These are phyloP conservation scores for Tremella yokohamensis DNA, from an alignment of 768 basidiomycete genomes.

Conservation along the genomic window DNA sequence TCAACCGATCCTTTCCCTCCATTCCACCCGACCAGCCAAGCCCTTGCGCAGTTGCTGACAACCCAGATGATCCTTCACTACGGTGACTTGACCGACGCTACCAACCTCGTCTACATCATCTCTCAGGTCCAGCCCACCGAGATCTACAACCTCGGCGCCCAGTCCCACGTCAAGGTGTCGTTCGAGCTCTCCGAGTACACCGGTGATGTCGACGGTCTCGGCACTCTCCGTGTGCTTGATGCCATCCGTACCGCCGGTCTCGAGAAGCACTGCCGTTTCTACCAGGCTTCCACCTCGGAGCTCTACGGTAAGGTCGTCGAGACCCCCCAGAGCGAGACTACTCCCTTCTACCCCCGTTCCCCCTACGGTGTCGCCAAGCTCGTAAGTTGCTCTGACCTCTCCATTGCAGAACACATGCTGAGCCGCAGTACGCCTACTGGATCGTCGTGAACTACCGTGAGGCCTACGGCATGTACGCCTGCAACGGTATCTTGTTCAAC, in stretches of 20 bases:
- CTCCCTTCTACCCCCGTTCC: constrained; percentile 96
- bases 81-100: constrained; percentile 90
- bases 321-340: constrained; percentile 91
- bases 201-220: constrained; percentile 88
- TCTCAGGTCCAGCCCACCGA: constrained; percentile 91
- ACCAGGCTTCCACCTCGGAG: constrained; percentile 89
- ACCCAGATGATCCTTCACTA: constrained; percentile 60
- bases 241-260: constrained; percentile 94
- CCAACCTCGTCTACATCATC: constrained; percentile 94
- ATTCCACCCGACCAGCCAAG: background rate
- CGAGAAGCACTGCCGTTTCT: constrained; percentile 88
- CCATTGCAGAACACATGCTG: background rate
- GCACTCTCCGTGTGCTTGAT: constrained; percentile 90
- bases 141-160: constrained; percentile 96
- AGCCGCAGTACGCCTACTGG: constrained; percentile 48
- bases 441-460: constrained; percentile 61
- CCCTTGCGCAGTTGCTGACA: background rate
- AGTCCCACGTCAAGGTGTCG: constrained; percentile 97
- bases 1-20: background rate
- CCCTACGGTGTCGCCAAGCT: constrained; percentile 96
- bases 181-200: constrained; percentile 99
- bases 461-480: constrained; percentile 93
- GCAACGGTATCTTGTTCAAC: constrained; percentile 96
- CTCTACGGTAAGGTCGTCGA: constrained; percentile 95
- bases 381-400: background rate